These are phyloP conservation scores for Sordariomycetes sp. DNA, from an alignment of 2,329 filamentous ascomycete species.

Conservation along the genomic window DNA sequence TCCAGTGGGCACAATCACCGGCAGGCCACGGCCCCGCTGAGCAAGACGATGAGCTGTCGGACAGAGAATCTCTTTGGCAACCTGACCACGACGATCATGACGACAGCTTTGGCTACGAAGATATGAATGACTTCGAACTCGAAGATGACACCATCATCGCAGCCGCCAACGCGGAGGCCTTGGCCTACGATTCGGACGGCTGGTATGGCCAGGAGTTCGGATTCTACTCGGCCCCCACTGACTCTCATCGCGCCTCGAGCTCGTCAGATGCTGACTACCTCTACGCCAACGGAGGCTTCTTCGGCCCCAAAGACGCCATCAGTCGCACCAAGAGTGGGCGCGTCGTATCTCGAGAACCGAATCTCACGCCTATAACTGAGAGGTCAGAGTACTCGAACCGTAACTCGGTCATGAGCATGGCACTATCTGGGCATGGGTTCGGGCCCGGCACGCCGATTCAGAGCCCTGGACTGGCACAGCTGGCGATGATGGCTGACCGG, in stretches of 20 bases:
- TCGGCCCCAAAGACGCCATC: slow-evolving; percentile 57
- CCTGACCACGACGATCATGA: slow-evolving; percentile 43
- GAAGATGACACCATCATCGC: slow-evolving; percentile 90
- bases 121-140: slow-evolving; percentile 57
- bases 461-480: slow-evolving; percentile 68
- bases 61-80: slow-evolving; percentile 1
- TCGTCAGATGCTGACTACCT: slow-evolving; percentile 26
- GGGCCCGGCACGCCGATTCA: slow-evolving; percentile 41
- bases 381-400: slow-evolving; percentile 92
- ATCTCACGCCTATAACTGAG: slow-evolving; percentile 92
- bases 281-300: slow-evolving; percentile 79
- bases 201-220: slow-evolving; percentile 97
- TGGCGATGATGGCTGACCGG: slow-evolving; percentile 54
- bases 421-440: slow-evolving; percentile 24
- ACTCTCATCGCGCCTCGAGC: slow-evolving; percentile 20
- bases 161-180: slow-evolving; percentile 85
- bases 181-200: slow-evolving; percentile 86
- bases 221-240: slow-evolving; percentile 67
- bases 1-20: slow-evolving; percentile 50
- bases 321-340: slow-evolving; percentile 66
- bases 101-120: slow-evolving; percentile 46
- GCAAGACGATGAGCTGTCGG: slow-evolving; percentile 3
- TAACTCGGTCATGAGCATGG: slow-evolving; percentile 76
- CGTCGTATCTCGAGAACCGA: slow-evolving; percentile 72
- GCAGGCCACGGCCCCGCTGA: neutral